Evolutionary conservation across 768 basidiomycete genomes (phyloP).

Genomic region (Lentinus tigrinus): DNA sequence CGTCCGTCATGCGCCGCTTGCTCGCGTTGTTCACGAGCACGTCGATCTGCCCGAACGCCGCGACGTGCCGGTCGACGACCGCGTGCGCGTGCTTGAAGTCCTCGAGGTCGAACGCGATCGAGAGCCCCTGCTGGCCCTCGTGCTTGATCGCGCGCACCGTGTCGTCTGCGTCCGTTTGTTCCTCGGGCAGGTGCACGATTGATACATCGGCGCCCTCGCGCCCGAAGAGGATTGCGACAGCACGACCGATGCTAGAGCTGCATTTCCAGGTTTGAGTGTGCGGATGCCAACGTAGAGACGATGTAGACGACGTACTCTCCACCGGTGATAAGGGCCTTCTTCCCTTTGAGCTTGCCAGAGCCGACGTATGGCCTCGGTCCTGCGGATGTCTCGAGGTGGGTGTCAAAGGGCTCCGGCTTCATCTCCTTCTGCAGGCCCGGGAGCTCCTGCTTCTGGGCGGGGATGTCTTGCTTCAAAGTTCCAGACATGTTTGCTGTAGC

Average conservation of each 20-base stretch:
- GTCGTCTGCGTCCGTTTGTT: slow-evolving; percentile 34
- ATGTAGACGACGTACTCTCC: too few relatives aligned
- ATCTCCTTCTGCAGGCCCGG: slow-evolving; percentile 52
- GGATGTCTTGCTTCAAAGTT: slow-evolving; percentile 27
- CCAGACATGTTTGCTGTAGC: background rate
- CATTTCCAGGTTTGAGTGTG: too few relatives aligned
- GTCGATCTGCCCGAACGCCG: slow-evolving; percentile 45
- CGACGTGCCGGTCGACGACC: slow-evolving; percentile 47
- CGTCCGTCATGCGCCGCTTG: slow-evolving; percentile 43
- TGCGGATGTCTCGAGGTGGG: slow-evolving; percentile 47
- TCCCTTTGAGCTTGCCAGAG: too few relatives aligned
- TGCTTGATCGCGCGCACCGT: slow-evolving; percentile 47
- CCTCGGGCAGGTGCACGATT: too few relatives aligned
- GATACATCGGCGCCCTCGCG: too few relatives aligned
- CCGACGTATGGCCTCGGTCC: slow-evolving; percentile 30
- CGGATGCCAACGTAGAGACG: too few relatives aligned
- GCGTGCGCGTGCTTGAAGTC: slow-evolving; percentile 35
- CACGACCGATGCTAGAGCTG: too few relatives aligned
- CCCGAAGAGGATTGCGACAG: too few relatives aligned
- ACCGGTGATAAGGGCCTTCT: too few relatives aligned
- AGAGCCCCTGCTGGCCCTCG: slow-evolving; percentile 36
- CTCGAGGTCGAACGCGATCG: slow-evolving; percentile 43
- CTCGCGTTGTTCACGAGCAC: slow-evolving; percentile 62
- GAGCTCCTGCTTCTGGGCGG: slow-evolving; percentile 42
- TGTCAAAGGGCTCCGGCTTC: slow-evolving; percentile 39